Evolutionary conservation across 805 yeast species (phyloP).

Genomic region (Starmerella apicola): DNA sequence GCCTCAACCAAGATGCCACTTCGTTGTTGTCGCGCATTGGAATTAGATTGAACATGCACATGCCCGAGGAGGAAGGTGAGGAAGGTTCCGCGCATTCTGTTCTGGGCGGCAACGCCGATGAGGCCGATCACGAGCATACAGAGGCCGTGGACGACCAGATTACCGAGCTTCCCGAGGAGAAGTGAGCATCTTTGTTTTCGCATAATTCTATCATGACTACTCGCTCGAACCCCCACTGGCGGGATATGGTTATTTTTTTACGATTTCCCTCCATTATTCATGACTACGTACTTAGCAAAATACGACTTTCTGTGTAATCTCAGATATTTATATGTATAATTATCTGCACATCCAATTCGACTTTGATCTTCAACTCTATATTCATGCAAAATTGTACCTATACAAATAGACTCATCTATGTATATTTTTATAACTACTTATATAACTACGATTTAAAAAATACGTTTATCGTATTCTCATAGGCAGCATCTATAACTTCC

Average conservation of each 20-base stretch:
- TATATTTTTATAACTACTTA: too few relatives aligned
- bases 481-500: conserved; percentile 38
- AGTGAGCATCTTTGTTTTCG: neutral
- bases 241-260: too few relatives aligned
- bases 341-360: too few relatives aligned
- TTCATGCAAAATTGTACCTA: too few relatives aligned
- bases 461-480: conserved; percentile 38
- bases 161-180: conserved; percentile 1
- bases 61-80: conserved; percentile 13
- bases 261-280: too few relatives aligned
- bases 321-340: too few relatives aligned
- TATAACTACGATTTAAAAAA: conserved; percentile 28
- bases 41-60: conserved; percentile 18
- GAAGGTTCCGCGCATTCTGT: neutral
- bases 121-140: neutral
- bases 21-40: conserved; percentile 22
- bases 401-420: too few relatives aligned
- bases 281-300: neutral
- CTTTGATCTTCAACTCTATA: too few relatives aligned
- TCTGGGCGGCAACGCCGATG: neutral
- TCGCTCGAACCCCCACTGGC: too few relatives aligned
- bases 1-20: conserved; percentile 20
- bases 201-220: too few relatives aligned
- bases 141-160: neutral
- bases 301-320: neutral